Base-by-base conservation (phyloP, 2,329 filamentous ascomycete genomes). In the Pseudocercospora vitis region DNA sequence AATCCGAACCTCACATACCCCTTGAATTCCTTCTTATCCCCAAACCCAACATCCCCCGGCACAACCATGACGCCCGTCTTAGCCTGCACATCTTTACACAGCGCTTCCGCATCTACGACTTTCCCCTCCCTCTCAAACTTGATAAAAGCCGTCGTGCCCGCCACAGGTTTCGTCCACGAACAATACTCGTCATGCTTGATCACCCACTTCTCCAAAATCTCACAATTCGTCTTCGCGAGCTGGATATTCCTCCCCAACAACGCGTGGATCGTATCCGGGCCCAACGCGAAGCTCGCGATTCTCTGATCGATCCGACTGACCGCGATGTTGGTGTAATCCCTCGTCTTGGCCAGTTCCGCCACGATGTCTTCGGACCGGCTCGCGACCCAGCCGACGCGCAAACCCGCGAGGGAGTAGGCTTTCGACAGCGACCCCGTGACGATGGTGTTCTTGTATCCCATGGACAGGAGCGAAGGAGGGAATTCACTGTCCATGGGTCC, bases 291-390 rank as follows among this genome's bases (percentile, higher is more conserved):
- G 23, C 82, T 80, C 2, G 89, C 91, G 8, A 95, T 78, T 46
- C 82, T 80, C 68, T 95, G 89, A 68, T 95, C 89, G 5, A 96
- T 74, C 65, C 86, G 83, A n/a, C 87, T 88, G 0, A 95, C 89
- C 32, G 86, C 88, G 64, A 95, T 95, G 21, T 88, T 91, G 3
- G 89, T 95, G 74, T 94, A 95, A 69, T 94, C 86, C 33, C 89
- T 78, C 1, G 85, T 84, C 11, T 75, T 71, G 8, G 85, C 83
- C 57, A 88, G 78, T 11, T 78, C 75, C 47, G 84, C 79, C 49
- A 92, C 79, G 52, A 95, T 77, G 0, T 74, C 72, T 4, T 68
- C 66, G 68, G 83, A 81, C 21, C 82, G 82, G 11, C 85, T 86
- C 3, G 87, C 88, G 53, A 92, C 78, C 91, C 91, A 96, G 26